These are phyloP conservation scores for Lipomyces orientalis DNA, from an alignment of 805 yeast species.

Conservation along the genomic window DNA sequence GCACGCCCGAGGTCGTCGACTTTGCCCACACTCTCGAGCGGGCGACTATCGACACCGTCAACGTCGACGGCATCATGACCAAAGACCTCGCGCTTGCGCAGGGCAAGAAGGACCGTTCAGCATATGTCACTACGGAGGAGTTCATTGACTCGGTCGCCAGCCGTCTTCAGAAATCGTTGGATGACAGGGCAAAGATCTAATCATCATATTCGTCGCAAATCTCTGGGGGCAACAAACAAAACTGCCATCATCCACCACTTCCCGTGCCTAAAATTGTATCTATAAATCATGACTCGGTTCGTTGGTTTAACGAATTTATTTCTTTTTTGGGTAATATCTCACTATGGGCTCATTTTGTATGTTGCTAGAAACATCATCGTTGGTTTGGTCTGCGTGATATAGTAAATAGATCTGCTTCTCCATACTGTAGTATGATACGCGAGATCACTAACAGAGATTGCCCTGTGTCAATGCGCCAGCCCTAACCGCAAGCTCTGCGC, in stretches of 20 bases:
- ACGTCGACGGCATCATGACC: conserved; percentile 86
- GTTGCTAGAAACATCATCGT: neutral
- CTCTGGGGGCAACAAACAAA: neutral
- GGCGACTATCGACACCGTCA: conserved; percentile 87
- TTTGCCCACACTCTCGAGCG: conserved; percentile 81
- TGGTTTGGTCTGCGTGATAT: neutral
- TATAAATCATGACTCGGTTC: neutral
- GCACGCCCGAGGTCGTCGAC: conserved; percentile 79
- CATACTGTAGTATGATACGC: too few relatives aligned
- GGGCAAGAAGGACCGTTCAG: conserved; percentile 80
- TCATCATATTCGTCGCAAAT: neutral
- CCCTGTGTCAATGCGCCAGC: neutral
- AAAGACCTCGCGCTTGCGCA: conserved; percentile 91
- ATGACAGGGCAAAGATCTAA: conserved; percentile 24
- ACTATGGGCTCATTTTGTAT: neutral
- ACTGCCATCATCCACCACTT: neutral
- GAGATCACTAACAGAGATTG: too few relatives aligned
- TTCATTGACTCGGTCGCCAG: conserved; percentile 74
- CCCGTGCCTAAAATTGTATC: neutral
- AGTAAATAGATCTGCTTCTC: neutral
- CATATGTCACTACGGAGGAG: conserved; percentile 90
- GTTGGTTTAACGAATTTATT: neutral
- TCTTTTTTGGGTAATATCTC: neutral
- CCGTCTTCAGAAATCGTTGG: conserved; percentile 32
- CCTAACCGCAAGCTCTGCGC: neutral